phyloP scores from a whole-genome alignment of 495 filamentous ascomycete species.

The Daldinia grandis region DNA sequence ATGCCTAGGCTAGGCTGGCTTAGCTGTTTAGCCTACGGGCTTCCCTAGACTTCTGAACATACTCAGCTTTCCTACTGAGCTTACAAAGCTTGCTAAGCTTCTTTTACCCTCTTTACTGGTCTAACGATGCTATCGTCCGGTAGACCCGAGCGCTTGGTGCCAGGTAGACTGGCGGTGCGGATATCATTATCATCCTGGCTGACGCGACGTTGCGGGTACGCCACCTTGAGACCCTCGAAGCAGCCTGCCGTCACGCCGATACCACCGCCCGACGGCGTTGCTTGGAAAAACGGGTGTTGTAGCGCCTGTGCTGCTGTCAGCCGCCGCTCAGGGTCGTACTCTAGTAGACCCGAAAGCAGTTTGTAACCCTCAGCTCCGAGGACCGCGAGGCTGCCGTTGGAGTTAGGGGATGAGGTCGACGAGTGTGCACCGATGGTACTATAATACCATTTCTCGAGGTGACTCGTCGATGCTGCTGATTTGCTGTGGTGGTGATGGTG shows the following conservation, averaged over 20 bases:
- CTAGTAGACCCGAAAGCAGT: constrained; percentile 79
- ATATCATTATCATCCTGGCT: constrained; percentile 96
- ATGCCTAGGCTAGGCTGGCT: neutral
- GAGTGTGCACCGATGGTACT: constrained; percentile 60
- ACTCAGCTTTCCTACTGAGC: neutral
- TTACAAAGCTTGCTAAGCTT: constrained; percentile 50
- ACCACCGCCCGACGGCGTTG: constrained; percentile 37
- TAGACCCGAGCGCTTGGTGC: constrained; percentile 88
- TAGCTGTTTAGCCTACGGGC: neutral
- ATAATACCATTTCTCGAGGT: constrained; percentile 67
- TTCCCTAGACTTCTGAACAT: neutral
- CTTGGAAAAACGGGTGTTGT: constrained; percentile 84
- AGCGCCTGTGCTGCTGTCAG: constrained; percentile 86
- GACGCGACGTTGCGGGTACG: constrained; percentile 90
- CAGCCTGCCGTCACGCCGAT: constrained; percentile 69
- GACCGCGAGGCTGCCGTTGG: constrained; percentile 54
- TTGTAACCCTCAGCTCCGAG: constrained; percentile 82
- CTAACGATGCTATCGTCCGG: constrained; percentile 80
- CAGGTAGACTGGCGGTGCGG: constrained; percentile 82
- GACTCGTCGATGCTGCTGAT: constrained; percentile 52
- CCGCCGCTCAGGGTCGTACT: constrained; percentile 91
- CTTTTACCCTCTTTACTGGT: constrained; percentile 73
- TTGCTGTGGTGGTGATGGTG: constrained; percentile 55
- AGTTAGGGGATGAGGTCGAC: constrained; percentile 47
- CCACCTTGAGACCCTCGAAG: constrained; percentile 85